Evolutionary conservation across 306 rosid species (phyloP), one percentile per base, ranked within the genome.

Genomic region (Quercus robur): DNA sequence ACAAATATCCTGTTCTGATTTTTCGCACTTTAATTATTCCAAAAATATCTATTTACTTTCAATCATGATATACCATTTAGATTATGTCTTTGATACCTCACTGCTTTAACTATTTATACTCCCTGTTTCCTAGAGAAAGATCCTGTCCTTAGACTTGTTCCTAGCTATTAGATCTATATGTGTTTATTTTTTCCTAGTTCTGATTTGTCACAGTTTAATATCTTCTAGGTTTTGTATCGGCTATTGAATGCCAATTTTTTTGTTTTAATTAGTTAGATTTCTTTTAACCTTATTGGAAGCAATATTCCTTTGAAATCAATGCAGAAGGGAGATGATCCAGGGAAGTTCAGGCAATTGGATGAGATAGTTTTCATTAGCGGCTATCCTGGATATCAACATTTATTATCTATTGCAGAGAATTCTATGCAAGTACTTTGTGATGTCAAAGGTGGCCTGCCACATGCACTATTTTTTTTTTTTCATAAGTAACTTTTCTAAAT

Each of bases 261-360:
- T 70, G 3, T 41, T 75, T 20, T 41, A 18, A 18, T 74, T 52
- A 77, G 31, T 69, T 55, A 15, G 2, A 26, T 75, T 17, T 25
- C 54, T 76, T 30, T 72, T 38, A 76, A 59, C 31, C 67, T 74
- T 56, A 20, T 82, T 46, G 58, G 52, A 78, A 58, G 68, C 68
- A 71, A 78, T n/a, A 35, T 78, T 57, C 56, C 56, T 71, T 76
- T 31, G 52, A 75, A 83, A 80, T 83, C 78, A 78, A 59, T 80
- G 90, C 87, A 93, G 99, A 95, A 93, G 81, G 86, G 88, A 71
- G 97, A 88, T 28, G 94, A 93, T 87, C 87, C 72, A 21, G 98
- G 99, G 78, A 95, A 90, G 78, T 93, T 93, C 89, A 90, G 99
- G 86, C 98, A 87, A 33, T 71, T 95, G 82, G 98, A 95, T 81